Evolutionary conservation across 2,329 filamentous ascomycete species (phyloP).

Genomic region (Fusarium verticillioides): DNA sequence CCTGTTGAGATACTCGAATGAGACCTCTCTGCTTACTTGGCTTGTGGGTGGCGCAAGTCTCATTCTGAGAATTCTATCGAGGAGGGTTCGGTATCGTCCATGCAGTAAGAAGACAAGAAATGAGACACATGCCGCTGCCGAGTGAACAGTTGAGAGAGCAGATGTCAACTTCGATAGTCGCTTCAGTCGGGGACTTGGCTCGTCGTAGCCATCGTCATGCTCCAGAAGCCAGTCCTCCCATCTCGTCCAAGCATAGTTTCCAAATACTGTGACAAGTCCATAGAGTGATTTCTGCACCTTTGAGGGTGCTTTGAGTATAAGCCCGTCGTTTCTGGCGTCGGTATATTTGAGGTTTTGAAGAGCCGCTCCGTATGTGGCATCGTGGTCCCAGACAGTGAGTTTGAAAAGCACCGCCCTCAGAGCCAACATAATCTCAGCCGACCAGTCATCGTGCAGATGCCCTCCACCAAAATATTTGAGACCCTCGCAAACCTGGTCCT

Average conservation of each 20-base stretch:
- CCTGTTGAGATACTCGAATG: constrained; percentile 96
- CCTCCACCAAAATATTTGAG: constrained; percentile 84
- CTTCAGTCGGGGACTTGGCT: constrained; percentile 62
- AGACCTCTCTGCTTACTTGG: constrained; percentile 90
- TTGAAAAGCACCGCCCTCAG: constrained; percentile 89
- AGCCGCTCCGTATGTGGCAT: constrained; percentile 92
- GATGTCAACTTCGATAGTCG: constrained; percentile 77
- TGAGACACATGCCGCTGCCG: constrained; percentile 81
- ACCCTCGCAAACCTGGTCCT: constrained; percentile 85
- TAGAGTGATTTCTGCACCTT: constrained; percentile 86
- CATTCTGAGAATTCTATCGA: constrained; percentile 86
- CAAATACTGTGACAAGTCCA: constrained; percentile 85
- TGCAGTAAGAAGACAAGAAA: constrained; percentile 93
- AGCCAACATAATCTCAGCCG: constrained; percentile 81
- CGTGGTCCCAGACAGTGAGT: constrained; percentile 94
- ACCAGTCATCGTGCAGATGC: constrained; percentile 85
- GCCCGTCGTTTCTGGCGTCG: constrained; percentile 76
- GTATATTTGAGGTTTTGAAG: constrained; percentile 92
- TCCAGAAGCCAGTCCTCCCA: constrained; percentile 89
- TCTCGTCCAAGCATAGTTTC: constrained; percentile 89
- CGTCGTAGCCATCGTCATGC: constrained; percentile 79
- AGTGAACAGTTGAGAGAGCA: constrained; percentile 77
- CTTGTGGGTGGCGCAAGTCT: constrained; percentile 86
- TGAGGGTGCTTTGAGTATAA: constrained; percentile 76
- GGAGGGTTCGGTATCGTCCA: constrained; percentile 88